Conservation (phyloP, 2,329 filamentous ascomycete species). For the Apiospora aurea region DNA sequence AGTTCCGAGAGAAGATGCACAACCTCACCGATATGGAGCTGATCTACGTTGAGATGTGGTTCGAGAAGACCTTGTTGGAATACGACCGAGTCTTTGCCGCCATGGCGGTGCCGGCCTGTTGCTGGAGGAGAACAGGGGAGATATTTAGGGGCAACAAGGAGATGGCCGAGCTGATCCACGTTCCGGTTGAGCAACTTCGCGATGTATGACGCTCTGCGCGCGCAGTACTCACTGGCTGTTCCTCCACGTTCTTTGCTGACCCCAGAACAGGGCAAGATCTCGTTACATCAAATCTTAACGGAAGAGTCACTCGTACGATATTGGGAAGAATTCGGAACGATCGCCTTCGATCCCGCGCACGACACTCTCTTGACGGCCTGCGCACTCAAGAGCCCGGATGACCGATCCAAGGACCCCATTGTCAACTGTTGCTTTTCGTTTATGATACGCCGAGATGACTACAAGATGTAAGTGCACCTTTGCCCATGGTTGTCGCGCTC, state of each 20-base stretch:
- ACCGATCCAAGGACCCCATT: conserved; percentile 71
- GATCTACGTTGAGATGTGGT: conserved; percentile 98
- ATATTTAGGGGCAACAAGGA: conserved; percentile 98
- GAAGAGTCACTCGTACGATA: conserved; percentile 96
- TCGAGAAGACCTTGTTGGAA: conserved; percentile 94
- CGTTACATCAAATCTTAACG: conserved; percentile 93
- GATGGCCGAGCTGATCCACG: conserved; percentile 95
- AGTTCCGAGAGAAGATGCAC: conserved; percentile 95
- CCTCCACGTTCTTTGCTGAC: conserved; percentile 20
- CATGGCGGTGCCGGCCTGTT: conserved; percentile 98
- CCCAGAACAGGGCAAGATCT: conserved; percentile 80
- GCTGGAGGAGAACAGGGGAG: conserved; percentile 95
- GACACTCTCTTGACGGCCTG: conserved; percentile 96
- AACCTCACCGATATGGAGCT: conserved; percentile 92
- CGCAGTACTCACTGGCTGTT: not conserved
- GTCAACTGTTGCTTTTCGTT: conserved; percentile 98
- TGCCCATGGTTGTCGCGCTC: conserved; percentile 9
- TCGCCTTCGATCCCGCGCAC: conserved; percentile 92
- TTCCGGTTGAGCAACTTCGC: conserved; percentile 87
- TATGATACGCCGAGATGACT: conserved; percentile 90
- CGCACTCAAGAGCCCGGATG: conserved; percentile 82
- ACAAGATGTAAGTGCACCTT: conserved; percentile 81
- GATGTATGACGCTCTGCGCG: conserved; percentile 69
- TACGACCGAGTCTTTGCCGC: conserved; percentile 98
- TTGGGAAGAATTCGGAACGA: conserved; percentile 98